Evolutionary conservation across 192 early-diverging fungal species (phyloP).

Genomic region (Mortierella antarctica): DNA sequence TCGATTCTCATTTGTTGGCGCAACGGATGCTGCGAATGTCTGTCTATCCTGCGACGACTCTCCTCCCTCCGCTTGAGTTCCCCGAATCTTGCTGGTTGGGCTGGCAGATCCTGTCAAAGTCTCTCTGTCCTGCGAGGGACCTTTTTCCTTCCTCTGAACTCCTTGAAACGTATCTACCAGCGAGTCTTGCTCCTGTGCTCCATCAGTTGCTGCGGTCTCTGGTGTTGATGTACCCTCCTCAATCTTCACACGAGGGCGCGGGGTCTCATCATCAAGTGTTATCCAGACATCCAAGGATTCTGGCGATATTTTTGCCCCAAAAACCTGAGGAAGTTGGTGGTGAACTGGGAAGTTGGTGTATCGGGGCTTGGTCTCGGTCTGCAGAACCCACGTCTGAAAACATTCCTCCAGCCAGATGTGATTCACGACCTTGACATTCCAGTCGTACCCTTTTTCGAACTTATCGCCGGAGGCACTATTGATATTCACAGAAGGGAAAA

Average conservation of each 20-base stretch:
- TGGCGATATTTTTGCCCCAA: conserved; percentile 60
- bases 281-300: conserved; percentile 53
- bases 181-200: too few species aligned
- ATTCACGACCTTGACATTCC: conserved; percentile 79
- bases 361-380: conserved; percentile 63
- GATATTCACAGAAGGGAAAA: background rate
- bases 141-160: too few species aligned
- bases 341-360: conserved; percentile 67
- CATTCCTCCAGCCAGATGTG: conserved; percentile 90
- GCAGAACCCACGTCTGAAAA: conserved; percentile 70
- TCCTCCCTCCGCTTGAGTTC: too few species aligned
- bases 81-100: too few species aligned
- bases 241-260: background rate
- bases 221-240: background rate
- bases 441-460: conserved; percentile 67
- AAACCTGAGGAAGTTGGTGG: conserved; percentile 61
- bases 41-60: too few species aligned
- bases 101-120: too few species aligned
- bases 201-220: background rate
- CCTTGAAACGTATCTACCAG: too few species aligned
- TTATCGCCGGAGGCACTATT: conserved; percentile 72
- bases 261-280: conserved; percentile 36
- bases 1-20: too few species aligned
- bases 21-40: too few species aligned
- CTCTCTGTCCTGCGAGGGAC: too few species aligned